Evolutionary conservation across 1,284 basidiomycete species (phyloP).

Genomic region (Boletus mariae): DNA sequence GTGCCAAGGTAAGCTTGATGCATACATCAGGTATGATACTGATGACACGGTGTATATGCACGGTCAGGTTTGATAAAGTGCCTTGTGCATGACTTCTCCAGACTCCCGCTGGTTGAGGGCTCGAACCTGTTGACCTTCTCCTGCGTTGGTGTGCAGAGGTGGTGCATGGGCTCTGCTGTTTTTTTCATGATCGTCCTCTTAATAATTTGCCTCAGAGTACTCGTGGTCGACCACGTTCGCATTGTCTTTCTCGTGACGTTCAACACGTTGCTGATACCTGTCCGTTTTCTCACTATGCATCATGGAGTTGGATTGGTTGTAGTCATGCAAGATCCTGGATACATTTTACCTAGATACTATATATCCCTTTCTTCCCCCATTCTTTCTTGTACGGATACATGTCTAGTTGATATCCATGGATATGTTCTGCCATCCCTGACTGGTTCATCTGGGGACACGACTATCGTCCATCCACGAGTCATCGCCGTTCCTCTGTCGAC

Average conservation of each 20-base stretch:
- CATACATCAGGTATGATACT: neutral
- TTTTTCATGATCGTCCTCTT: neutral
- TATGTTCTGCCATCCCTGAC: neutral
- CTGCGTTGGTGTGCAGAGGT: conserved; percentile 54
- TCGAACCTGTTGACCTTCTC: conserved; percentile 22
- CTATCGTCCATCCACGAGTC: no score
- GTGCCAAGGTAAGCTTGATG: conserved; percentile 4
- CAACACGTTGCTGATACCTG: neutral
- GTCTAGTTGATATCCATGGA: neutral
- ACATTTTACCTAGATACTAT: neutral
- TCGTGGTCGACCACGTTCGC: neutral
- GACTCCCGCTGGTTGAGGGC: conserved; percentile 48
- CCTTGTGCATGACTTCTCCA: conserved; percentile 51
- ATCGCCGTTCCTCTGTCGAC: conserved; percentile 4
- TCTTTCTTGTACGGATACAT: neutral
- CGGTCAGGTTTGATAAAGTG: neutral
- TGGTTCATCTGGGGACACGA: no score
- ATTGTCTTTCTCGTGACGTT: neutral
- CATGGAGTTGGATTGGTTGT: neutral
- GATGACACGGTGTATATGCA: neutral
- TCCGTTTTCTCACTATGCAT: neutral
- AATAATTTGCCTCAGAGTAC: no score
- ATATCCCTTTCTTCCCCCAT: neutral
- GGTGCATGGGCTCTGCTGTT: conserved; percentile 35
- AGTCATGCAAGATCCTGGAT: neutral